Base-by-base conservation (phyloP, 108 stramenopile genomes). In the Ochromonas danica region DNA sequence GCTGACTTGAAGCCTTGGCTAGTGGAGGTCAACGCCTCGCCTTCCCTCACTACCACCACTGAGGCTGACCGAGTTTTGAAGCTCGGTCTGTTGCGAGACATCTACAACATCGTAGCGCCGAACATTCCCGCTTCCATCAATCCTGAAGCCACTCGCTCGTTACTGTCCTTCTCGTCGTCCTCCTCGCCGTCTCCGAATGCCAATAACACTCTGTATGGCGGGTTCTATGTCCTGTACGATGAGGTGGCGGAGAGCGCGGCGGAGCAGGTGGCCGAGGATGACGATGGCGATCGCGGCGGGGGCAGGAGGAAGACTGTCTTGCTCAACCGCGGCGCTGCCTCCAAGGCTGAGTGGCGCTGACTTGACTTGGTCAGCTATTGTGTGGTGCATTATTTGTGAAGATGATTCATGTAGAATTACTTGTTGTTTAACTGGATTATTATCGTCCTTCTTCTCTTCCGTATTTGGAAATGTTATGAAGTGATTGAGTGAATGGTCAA, bases 1-100 rank as follows among this genome's bases (percentile, higher is more conserved):
- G 78, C 72, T 41, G 60, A 85, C 14, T 84, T 92, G 30, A 91
- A 90, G 81, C 91, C 91, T 1, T 94, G 93, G 93, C 87, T 94
- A 39, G 88, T 94, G 1, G 93, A 94, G 83, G 92, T 94, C 3
- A 94, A 93, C 80, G 91, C 92, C 0, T 90, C 88, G 33, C 93
- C 93, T 1, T 88, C 87, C 10, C 77, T 94, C 45, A 83, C 83
- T 10, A 78, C 85, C 27, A 85, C 86, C 31, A 89, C 87, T 3
- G 80, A 81, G 27, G 61, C 70, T 33, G 89, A 89, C 84, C 80
- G 87, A 63, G 45, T 80, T 35, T 82, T 89, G 84, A 89, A 89
- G 85, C n/a, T 31, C 6, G 65, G 65, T 10, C 40, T 86, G 39
- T 35, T 86, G 39, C 61, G 65, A 28, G 85, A 86, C 45, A 39